Conservation (phyloP, 2,329 filamentous ascomycete species). For the Diaporthe sp. region DNA sequence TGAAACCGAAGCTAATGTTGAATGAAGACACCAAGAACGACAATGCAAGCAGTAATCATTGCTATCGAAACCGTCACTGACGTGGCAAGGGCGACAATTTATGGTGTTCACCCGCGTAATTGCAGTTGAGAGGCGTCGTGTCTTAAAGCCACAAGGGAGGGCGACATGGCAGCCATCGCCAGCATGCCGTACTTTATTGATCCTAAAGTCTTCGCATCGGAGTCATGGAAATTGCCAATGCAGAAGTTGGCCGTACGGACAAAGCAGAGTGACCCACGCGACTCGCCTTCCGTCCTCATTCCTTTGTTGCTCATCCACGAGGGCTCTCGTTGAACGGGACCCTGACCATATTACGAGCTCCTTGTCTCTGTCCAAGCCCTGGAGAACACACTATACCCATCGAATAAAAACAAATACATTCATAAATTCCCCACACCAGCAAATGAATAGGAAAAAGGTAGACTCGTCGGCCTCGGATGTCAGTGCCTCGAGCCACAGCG, state of each 20-base stretch:
- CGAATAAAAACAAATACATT: neutral
- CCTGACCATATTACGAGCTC: constrained; percentile 2
- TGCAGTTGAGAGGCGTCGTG: constrained; percentile 23
- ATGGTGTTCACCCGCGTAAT: neutral
- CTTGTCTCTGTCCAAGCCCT: neutral
- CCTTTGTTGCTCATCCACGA: constrained; percentile 29
- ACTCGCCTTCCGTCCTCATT: constrained; percentile 11
- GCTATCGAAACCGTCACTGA: constrained; percentile 3
- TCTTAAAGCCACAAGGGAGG: constrained; percentile 36
- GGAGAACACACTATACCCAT: too few species aligned
- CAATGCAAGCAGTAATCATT: neutral
- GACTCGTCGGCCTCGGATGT: constrained; percentile 11
- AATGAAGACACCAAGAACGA: neutral
- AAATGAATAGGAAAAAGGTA: constrained; percentile 14
- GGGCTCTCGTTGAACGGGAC: neutral
- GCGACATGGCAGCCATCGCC: neutral
- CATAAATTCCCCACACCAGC: constrained; percentile 12
- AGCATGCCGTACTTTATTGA: neutral
- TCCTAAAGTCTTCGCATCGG: neutral
- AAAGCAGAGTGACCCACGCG: constrained; percentile 34
- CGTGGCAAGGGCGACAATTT: constrained; percentile 23
- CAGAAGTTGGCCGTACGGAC: constrained; percentile 14
- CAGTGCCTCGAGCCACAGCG: constrained; percentile 14
- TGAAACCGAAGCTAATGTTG: neutral
- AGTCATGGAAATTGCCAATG: constrained; percentile 4